Evolutionary conservation across 2,329 filamentous ascomycete species (phyloP), one percentile per base, ranked within the genome.

Genomic region (Lachnellula willkommii): DNA sequence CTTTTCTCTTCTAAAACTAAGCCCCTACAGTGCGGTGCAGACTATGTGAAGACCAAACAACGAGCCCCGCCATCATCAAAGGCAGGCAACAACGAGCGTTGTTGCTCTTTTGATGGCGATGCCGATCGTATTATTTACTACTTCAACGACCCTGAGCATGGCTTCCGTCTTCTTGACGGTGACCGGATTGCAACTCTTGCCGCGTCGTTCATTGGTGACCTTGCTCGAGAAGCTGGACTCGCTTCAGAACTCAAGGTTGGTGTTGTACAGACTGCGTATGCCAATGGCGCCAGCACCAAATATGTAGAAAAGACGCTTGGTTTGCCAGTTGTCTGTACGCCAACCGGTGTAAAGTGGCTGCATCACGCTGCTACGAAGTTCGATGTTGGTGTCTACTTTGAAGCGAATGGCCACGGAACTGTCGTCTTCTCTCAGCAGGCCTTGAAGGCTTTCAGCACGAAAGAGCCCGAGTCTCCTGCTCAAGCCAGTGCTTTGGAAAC

Each of bases 41-140:
- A 99, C 74, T 97, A 84, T 66, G 94, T 99, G 73, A 99, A 99
- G 78, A 97, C 94, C 17, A 90, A 90, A 74, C 94, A 99, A 77
- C 85, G 91, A 61, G 89, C 90, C 57, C 94, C 94, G 51, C 88
- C 88, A 43, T 87, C 78, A 32, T 93, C 90, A 53, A 90, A 92
- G 71, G 88, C 89, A 45, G 80, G 83, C 35, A 79, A 84, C 1
- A 84, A 88, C 54, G 87, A 88, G 61, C 87, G 94, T 57, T 93
- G 85, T 79, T 93, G 89, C 72, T 96, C 93, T 8, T 81, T 96
- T 55, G 94, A 99, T 65, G 94, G 94, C 52, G 94, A 99, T 69
- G 94, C 94, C 15, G 94, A 99, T 71, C 89, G 94, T 56, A 79
- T 99, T 59, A 90, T 97, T 56, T 97, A 95, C 79, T 96, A 96